Base-by-base conservation (phyloP, 768 basidiomycete genomes). In the Tricholoma sp. region DNA sequence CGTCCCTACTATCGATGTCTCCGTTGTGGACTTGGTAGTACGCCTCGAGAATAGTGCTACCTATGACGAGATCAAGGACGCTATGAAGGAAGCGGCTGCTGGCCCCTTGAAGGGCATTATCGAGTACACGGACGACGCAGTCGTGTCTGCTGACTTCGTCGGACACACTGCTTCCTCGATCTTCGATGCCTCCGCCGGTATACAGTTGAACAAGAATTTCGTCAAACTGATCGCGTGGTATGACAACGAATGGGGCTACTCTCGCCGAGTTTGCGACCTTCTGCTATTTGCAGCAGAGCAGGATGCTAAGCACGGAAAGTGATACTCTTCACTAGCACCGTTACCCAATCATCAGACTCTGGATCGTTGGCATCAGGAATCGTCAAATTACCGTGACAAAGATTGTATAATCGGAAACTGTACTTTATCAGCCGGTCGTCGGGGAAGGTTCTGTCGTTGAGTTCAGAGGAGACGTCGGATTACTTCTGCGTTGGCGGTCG, bases 181-280 rank as follows among this genome's bases (percentile, higher is more conserved):
- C 80, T 98, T 98, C 72, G 96, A 98, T 67, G 95, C 94, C 65
- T 76, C 74, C 59, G 96, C 91, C 45, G 96, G 96, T 64, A 98
- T 98, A 71, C 81, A 86, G 70, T 85, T 98, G 70, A 97, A 89
- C 86, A 66, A 76, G 59, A 87, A 87, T 76, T 98, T 98, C 66
- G 90, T 98, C 80, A 98, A 98, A 84, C 84, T 97, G 66, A 86
- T 98, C 70, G 71, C 90, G 42, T 97, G 95, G 94, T 95, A 92
- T 79, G 90, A 92, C 75, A 94, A 93, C 74, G 90, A 94, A 75
- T 92, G 87, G 88, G 88, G 93, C 18, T 98, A 97, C 86, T 95
- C 93, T 47, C 84, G 77, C 71, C 88, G 94, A 70, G 94, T 96
- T 53, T 86, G 87, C 75, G 96, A 98, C 72, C 82, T 98, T 55